Evolutionary conservation across 176 grass and related monocot genomes (phyloP).

Genomic region (Carex myosuroides): DNA sequence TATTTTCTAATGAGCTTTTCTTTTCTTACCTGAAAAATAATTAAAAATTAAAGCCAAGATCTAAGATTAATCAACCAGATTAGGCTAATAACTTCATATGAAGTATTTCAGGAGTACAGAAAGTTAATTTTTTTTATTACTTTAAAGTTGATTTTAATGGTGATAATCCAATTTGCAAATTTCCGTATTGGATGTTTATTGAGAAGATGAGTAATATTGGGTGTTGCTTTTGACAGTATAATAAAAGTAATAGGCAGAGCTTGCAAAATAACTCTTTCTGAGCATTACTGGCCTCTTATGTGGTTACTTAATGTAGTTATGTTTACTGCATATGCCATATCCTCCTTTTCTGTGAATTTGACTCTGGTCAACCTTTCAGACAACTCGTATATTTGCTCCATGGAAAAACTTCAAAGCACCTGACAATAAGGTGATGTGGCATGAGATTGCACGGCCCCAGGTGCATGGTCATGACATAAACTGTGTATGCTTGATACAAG

Average conservation of each 20-base stretch:
- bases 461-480: conserved; percentile 97
- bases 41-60: background rate
- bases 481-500: conserved; percentile 66
- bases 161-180: background rate
- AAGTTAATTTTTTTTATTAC: background rate
- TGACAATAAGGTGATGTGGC: conserved; percentile 46
- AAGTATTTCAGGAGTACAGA: background rate
- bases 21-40: background rate
- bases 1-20: background rate
- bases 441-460: conserved; percentile 73
- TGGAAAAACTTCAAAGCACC: conserved; percentile 56
- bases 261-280: background rate
- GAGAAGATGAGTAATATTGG: background rate
- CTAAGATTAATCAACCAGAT: background rate
- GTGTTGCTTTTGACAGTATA: background rate
- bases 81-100: background rate
- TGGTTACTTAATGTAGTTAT: conserved; percentile 1
- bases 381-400: conserved; percentile 72
- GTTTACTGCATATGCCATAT: conserved; percentile 12
- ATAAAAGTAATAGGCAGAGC: background rate
- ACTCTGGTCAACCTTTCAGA: conserved; percentile 46
- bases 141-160: background rate
- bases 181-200: background rate
- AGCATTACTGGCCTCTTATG: background rate
- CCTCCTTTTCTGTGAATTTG: conserved; percentile 6